Evolutionary conservation across 768 basidiomycete genomes (phyloP), one percentile per base, ranked within the genome.

Genomic region (Peribolospora baueri): DNA sequence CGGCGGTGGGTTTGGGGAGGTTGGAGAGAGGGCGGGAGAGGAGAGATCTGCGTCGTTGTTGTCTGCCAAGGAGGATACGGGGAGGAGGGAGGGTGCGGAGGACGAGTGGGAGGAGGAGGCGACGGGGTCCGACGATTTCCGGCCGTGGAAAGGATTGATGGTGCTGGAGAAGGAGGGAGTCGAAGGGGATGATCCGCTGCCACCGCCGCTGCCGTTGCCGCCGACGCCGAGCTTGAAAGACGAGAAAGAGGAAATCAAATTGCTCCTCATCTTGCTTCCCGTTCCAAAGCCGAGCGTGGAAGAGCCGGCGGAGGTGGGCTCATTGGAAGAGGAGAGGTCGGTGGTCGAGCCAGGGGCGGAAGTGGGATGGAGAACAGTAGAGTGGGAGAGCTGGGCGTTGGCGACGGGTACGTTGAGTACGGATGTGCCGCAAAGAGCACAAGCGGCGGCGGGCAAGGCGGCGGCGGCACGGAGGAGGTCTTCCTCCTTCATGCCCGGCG

Each of bases 351-450:
- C 7, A 8, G 46, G 6, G 25, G 25, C 25, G 25, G 25, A 25
- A 25, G 25, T 50, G 4, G 38, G 37, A 5, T 39, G 11, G 11
- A 36, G 9, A 10, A 4, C 7, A 25, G 25, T 51, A 1, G 58
- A 52, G 4, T 55, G 55, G 9, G 53, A 46, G 54, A 60, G 56
- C 39, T 40, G 11, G 51, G 51, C 25, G 25, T 41, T 40, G 51
- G 7, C 8, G 51, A 40, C 9, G 51, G n/a, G 43, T 40, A 8
- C 40, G 25, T 9, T 8, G 9, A 5, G 25, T 9, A 45, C 43
- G 42, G 54, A 40, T 40, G 56, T 56, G 3, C 64, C 64, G 50
- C 62, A 63, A 45, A 65, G 53, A 2, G 60, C 57, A 51, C 64
- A 65, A n/a, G 56, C 56, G 42, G 58, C 57, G 47, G 46, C 45